Conservation (phyloP, 768 basidiomycete species). For the Rossbeevera mucosa region DNA sequence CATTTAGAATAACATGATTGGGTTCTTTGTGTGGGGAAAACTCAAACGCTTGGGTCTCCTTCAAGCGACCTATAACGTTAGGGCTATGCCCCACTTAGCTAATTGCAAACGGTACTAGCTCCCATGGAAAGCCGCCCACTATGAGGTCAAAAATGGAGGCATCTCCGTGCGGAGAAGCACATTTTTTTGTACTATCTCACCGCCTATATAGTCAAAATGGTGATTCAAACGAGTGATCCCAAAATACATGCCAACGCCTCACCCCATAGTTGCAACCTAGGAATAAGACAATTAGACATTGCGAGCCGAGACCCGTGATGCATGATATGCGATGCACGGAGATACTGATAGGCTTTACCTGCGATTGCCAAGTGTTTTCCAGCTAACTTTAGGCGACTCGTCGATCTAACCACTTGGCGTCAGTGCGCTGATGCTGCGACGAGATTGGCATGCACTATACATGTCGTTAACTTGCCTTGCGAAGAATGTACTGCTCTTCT, state of each 20-base stretch:
- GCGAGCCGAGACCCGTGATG: neutral
- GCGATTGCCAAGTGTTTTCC: slow-evolving; percentile 53
- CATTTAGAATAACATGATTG: slow-evolving; percentile 89
- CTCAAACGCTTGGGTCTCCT: slow-evolving; percentile 58
- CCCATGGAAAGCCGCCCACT: slow-evolving; percentile 41
- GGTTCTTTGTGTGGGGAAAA: slow-evolving; percentile 60
- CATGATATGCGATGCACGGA: slow-evolving; percentile 1
- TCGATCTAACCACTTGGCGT: slow-evolving; percentile 49
- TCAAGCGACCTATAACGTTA: slow-evolving; percentile 67
- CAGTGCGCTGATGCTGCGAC: slow-evolving; percentile 8
- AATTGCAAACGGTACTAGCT: neutral
- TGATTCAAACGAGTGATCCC: slow-evolving; percentile 1
- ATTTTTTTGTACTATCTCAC: slow-evolving; percentile 67
- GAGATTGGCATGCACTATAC: neutral
- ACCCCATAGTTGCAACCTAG: slow-evolving; percentile 78
- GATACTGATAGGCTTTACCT: slow-evolving; percentile 4
- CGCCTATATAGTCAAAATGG: slow-evolving; percentile 47
- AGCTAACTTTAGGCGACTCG: slow-evolving; percentile 74
- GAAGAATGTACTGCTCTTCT: slow-evolving; percentile 73
- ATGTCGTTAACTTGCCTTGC: slow-evolving; percentile 51
- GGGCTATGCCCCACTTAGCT: slow-evolving; percentile 50
- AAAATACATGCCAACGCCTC: neutral
- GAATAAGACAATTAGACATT: neutral
- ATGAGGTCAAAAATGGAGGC: slow-evolving; percentile 64
- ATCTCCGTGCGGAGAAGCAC: slow-evolving; percentile 64